Conservation (phyloP, 2,329 filamentous ascomycete species). For the Ascocoryne sarcoides region DNA sequence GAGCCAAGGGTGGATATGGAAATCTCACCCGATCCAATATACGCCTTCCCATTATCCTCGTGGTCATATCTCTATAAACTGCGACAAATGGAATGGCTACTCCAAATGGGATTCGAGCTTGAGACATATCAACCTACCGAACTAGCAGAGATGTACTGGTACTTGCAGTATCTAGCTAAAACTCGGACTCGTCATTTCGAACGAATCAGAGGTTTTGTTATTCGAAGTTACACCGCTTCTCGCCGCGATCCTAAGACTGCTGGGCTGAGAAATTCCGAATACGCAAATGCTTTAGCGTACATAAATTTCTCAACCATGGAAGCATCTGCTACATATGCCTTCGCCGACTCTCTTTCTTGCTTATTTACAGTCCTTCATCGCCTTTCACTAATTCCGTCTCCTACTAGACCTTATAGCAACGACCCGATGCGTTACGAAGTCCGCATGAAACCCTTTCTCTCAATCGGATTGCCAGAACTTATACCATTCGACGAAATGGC, state of each 20-base stretch:
- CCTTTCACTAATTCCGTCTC: conserved; percentile 31
- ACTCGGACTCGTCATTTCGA: conserved; percentile 55
- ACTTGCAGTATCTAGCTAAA: conserved; percentile 65
- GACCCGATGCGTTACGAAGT: conserved; percentile 53
- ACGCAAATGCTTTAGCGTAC: conserved; percentile 42
- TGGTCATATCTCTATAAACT: conserved; percentile 91
- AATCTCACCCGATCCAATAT: conserved; percentile 44
- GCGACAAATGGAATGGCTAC: conserved; percentile 75
- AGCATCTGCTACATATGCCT: conserved; percentile 49
- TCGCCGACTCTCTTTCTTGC: conserved; percentile 39
- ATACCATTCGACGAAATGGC: conserved; percentile 45
- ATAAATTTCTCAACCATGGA: conserved; percentile 55
- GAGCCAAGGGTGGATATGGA: conserved; percentile 44
- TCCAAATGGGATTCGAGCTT: conserved; percentile 91
- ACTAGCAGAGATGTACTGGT: conserved; percentile 83
- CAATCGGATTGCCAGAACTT: conserved; percentile 49
- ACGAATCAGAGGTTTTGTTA: conserved; percentile 60
- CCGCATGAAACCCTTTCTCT: conserved; percentile 61
- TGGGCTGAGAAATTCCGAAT: conserved; percentile 33
- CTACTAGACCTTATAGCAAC: conserved; percentile 44
- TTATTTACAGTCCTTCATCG: conserved; percentile 45
- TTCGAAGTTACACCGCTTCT: conserved; percentile 20
- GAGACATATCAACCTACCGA: conserved; percentile 84
- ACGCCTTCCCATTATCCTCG: conserved; percentile 67
- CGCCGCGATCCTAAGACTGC: conserved; percentile 8